Conservation (phyloP, 2,329 filamentous ascomycete species). For the Apiospora saccharicola region DNA sequence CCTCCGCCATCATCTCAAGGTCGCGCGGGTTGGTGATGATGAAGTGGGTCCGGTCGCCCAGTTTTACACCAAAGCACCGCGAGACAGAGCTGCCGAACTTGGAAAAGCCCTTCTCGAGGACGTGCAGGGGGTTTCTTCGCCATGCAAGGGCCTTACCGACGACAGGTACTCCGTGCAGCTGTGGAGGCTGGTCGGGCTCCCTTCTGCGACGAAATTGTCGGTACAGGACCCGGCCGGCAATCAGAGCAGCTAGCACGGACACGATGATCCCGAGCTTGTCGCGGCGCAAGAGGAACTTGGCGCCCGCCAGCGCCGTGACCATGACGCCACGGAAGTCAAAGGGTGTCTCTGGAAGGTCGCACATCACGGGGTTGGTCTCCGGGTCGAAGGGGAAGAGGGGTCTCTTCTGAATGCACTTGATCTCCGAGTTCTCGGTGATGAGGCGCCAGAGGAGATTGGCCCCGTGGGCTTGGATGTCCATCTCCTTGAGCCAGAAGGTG, state of each 20-base stretch:
- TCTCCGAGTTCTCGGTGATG: conserved; percentile 8
- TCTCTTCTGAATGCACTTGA: neutral
- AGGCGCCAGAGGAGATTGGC: conserved; percentile 6
- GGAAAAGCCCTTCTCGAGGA: neutral
- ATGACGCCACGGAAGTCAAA: neutral
- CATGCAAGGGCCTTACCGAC: neutral
- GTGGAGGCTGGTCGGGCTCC: neutral
- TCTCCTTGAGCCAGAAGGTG: conserved; percentile 2
- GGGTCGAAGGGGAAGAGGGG: neutral
- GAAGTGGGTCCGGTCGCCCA: neutral
- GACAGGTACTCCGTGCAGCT: neutral
- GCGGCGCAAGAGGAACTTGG: neutral
- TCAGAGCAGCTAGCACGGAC: neutral
- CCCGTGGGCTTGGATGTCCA: conserved; percentile 2
- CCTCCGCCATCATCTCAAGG: neutral
- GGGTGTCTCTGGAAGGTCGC: neutral
- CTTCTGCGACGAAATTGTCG: neutral
- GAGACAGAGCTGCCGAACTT: neutral
- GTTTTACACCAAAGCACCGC: neutral
- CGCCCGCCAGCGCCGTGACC: neutral
- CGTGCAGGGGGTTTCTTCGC: neutral
- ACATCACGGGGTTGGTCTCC: neutral
- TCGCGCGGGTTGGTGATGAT: neutral
- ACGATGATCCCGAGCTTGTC: neutral
- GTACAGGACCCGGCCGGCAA: neutral